Conservation (phyloP, 768 basidiomycete genomes). For the Lactarius tabidus region DNA sequence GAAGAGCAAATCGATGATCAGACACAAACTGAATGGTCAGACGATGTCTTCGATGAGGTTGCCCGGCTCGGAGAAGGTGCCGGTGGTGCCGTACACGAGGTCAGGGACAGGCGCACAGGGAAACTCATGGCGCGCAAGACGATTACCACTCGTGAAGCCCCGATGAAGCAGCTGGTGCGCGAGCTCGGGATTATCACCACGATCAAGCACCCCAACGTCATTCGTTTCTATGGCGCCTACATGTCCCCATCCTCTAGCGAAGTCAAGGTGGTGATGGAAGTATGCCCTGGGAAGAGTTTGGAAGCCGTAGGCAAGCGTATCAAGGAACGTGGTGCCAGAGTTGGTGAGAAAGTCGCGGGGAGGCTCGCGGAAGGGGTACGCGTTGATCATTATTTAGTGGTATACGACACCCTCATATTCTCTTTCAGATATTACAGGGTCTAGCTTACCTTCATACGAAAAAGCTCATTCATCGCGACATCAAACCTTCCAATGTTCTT, state of each 20-base stretch:
- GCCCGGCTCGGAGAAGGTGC: slow-evolving; percentile 88
- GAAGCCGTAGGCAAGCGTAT: slow-evolving; percentile 86
- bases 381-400: slow-evolving; percentile 14
- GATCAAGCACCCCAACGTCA: slow-evolving; percentile 82
- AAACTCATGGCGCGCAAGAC: slow-evolving; percentile 91
- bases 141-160: slow-evolving; percentile 86
- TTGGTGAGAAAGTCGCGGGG: slow-evolving; percentile 85
- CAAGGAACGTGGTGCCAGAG: slow-evolving; percentile 69
- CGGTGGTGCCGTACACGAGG: slow-evolving; percentile 94
- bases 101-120: slow-evolving; percentile 75
- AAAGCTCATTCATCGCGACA: slow-evolving; percentile 93
- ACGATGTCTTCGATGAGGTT: slow-evolving; percentile 72
- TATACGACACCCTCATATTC: slow-evolving; percentile 15
- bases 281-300: slow-evolving; percentile 80
- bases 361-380: slow-evolving; percentile 89
- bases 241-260: slow-evolving; percentile 84
- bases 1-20: slow-evolving; percentile 36
- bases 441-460: slow-evolving; percentile 87
- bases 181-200: slow-evolving; percentile 88
- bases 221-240: slow-evolving; percentile 89
- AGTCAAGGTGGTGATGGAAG: slow-evolving; percentile 95
- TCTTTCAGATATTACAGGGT: slow-evolving; percentile 74
- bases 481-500: slow-evolving; percentile 92
- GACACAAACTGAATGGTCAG: slow-evolving; percentile 48
- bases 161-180: slow-evolving; percentile 86